Conservation (phyloP, 192 early-diverging fungal genomes). For the Mortierella antarctica region DNA sequence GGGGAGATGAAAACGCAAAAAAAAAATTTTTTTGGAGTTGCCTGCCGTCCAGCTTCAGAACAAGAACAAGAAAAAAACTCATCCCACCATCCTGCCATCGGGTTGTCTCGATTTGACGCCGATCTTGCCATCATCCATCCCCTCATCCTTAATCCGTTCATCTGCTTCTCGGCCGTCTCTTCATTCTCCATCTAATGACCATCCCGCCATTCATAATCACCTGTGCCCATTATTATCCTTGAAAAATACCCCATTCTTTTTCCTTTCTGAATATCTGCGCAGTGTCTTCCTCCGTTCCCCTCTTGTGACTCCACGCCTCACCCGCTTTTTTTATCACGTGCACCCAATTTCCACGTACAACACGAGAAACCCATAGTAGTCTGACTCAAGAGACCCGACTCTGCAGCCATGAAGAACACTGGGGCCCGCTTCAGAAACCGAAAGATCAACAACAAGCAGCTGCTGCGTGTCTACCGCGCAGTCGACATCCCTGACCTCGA, state of each 20-base stretch:
- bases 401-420: slow-evolving; percentile 44
- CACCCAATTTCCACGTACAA: neutral
- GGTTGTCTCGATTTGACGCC: neutral
- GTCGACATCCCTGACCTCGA: slow-evolving; percentile 88
- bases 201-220: slow-evolving; percentile 22
- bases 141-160: slow-evolving; percentile 31
- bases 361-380: neutral
- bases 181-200: slow-evolving; percentile 36
- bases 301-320: neutral
- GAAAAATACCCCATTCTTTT: slow-evolving; percentile 4
- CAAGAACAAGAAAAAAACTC: neutral
- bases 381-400: neutral
- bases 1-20: too few relatives aligned
- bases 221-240: slow-evolving; percentile 7
- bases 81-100: slow-evolving; percentile 3
- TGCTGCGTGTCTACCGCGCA: slow-evolving; percentile 83
- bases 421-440: slow-evolving; percentile 76
- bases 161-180: slow-evolving; percentile 20
- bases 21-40: neutral
- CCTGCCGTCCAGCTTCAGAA: neutral
- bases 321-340: slow-evolving; percentile 11
- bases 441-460: slow-evolving; percentile 90
- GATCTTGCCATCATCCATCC: slow-evolving; percentile 26
- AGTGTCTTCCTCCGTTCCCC: neutral
- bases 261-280: slow-evolving; percentile 3